Conservation (phyloP, 2,329 filamentous ascomycete species). For the Pseudocercospora fuligena region DNA sequence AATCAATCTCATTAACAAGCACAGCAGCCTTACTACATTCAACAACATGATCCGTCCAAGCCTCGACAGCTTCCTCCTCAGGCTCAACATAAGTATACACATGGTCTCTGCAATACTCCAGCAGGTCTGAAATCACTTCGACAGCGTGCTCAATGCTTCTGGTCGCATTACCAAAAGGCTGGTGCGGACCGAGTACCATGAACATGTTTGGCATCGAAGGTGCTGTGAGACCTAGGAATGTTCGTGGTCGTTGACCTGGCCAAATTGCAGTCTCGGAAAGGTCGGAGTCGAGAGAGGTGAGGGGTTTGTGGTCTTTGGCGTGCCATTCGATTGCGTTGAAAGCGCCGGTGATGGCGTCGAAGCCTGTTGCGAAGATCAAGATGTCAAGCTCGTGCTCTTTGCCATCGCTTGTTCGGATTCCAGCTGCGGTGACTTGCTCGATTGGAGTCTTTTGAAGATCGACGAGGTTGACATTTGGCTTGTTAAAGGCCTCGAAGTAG, state of each 20-base stretch:
- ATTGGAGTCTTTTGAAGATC: slow-evolving; percentile 52
- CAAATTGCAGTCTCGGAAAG: slow-evolving; percentile 42
- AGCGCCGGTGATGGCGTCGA: slow-evolving; percentile 38
- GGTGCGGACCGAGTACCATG: slow-evolving; percentile 47
- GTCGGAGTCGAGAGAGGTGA: slow-evolving; percentile 39
- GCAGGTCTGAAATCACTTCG: slow-evolving; percentile 35
- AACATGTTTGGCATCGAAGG: slow-evolving; percentile 53
- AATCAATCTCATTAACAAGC: slow-evolving; percentile 14
- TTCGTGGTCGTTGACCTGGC: slow-evolving; percentile 37
- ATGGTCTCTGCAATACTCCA: slow-evolving; percentile 25
- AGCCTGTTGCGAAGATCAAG: slow-evolving; percentile 50
- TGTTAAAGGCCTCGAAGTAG: slow-evolving; percentile 39
- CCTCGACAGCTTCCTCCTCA: slow-evolving; percentile 34
- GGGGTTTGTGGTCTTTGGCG: slow-evolving; percentile 40
- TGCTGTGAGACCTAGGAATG: slow-evolving; percentile 48
- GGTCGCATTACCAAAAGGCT: slow-evolving; percentile 47
- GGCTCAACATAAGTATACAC: slow-evolving; percentile 32
- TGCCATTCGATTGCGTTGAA: slow-evolving; percentile 35
- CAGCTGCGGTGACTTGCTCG: slow-evolving; percentile 36
- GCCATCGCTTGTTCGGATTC: slow-evolving; percentile 32
- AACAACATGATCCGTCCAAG: slow-evolving; percentile 30
- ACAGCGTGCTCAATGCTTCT: slow-evolving; percentile 44
- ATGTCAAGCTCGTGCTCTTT: slow-evolving; percentile 34
- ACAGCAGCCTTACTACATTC: slow-evolving; percentile 3
- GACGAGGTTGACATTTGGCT: slow-evolving; percentile 34